phyloP scores from a whole-genome alignment of 129 eudicot species.

The Erigeron canadensis region DNA sequence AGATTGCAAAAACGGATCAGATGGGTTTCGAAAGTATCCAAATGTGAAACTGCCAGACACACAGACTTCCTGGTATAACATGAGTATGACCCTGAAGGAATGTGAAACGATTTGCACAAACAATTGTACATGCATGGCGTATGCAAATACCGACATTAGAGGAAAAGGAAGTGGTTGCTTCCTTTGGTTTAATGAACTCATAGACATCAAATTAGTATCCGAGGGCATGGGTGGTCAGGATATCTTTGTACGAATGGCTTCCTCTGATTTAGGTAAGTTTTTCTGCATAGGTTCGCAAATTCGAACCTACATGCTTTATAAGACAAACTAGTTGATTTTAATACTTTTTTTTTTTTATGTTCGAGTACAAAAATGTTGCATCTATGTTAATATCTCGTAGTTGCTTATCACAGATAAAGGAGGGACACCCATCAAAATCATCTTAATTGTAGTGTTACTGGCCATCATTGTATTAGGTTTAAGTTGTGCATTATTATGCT shows the following conservation, averaged over 20 bases:
- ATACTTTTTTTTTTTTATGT: too few species aligned
- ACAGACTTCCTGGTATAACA: slow-evolving; percentile 27
- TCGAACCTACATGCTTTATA: too few species aligned
- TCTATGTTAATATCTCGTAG: too few species aligned
- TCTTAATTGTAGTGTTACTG: too few species aligned
- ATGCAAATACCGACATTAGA: slow-evolving; percentile 20
- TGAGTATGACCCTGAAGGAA: slow-evolving; percentile 22
- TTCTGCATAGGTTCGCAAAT: too few species aligned
- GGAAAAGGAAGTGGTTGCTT: slow-evolving; percentile 24
- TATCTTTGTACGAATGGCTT: background rate
- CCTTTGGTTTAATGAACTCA: slow-evolving; percentile 29
- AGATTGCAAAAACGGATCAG: slow-evolving; percentile 37
- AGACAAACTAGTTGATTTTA: too few species aligned
- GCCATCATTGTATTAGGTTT: too few species aligned
- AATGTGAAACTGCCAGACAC: slow-evolving; percentile 51
- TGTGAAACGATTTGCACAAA: slow-evolving; percentile 21
- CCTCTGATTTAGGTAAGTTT: too few species aligned
- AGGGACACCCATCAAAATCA: too few species aligned
- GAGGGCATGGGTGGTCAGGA: background rate
- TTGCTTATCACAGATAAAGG: too few species aligned
- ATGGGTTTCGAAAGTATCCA: slow-evolving; percentile 38
- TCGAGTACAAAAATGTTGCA: too few species aligned
- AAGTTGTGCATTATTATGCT: too few species aligned
- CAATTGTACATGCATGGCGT: slow-evolving; percentile 38
- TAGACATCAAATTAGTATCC: slow-evolving; percentile 10